Base-by-base conservation (phyloP, 2,329 filamentous ascomycete species). In the Trichophyton benhamiae region DNA sequence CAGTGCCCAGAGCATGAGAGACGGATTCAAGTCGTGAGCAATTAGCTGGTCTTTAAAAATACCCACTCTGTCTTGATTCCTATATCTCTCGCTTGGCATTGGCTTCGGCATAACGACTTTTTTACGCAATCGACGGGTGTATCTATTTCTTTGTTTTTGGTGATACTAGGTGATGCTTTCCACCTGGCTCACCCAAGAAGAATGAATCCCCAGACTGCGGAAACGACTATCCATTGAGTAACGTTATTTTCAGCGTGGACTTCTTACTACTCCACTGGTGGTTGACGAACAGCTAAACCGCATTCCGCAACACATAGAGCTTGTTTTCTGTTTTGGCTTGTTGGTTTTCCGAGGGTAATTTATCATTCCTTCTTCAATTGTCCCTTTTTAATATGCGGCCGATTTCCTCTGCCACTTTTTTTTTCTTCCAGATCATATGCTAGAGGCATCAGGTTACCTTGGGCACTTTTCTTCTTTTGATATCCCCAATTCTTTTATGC, bases 1-100 rank as follows among this genome's bases (percentile, higher is more conserved):
- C 25, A 96, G 91, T 79, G 87, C 88, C 66, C 87, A 91, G 77
- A 96, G 91, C 78, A 90, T 86, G 82, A 84, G 89, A 69, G 92
- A 97, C 74, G 87, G 87, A 15, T 79, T 90, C 63, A 91, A 92
- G 74, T 85, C 83, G 69, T 87, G 75, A 71, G 62, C 57, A 44
- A 17, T 41, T 57, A 60, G 38, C 53, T 38, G 27, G 25, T 58
- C 33, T 58, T 58, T 22, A 36, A 20, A 30, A 36, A 8, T 58
- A 36, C 52, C 27, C 52, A 55, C 52, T 33, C 25, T 33, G 27
- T 55, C 30, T 20, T 33, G 52, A 13, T 13, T 27, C 33, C 27
- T 30, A 17, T 13, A 55, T 55, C 52, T 55, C 30, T 55, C 30
- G 15, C 52, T 27, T 4, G 27, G 52, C 46, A 27, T 52, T 11